Base-by-base conservation (phyloP, 2,329 filamentous ascomycete genomes). In the Colletotrichum sp. region DNA sequence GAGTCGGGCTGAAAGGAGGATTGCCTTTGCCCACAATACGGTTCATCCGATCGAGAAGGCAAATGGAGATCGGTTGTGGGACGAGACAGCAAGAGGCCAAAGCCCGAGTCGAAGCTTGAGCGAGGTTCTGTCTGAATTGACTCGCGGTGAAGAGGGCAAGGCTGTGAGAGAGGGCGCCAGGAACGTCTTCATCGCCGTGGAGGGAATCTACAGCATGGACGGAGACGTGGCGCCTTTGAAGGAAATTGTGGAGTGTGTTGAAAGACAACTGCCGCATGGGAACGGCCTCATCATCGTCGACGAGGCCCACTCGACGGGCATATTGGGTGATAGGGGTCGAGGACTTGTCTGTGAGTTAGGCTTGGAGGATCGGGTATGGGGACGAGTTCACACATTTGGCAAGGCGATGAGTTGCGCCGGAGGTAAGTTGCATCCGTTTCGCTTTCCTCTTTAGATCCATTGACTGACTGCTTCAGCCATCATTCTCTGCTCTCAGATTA, bases 141-240 rank as follows among this genome's bases (percentile, higher is more conserved):
- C 83, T 4, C 59, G 81, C 0, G 82, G 82, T 3, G 78, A 84
- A 0, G 78, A 82, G 7, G 82, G 85, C 18, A 73, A 70, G 0
- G 67, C 68, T 61, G 66, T 90, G 1, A 58, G 58, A 1, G 66
- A 75, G 0, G 88, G 89, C 0, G 72, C 79, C 2, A 79, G 79
- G 0, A 92, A 90, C 75, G 86, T 95, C 4, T 93, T 95, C 76
- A 81, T 95, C n/a, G 90, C 90, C 0, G 86, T 94, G 0, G 93
- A 95, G 77, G 90, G 89, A 0, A 85, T 95, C 1, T 96, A 97
- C 81, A 95, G 93, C 80, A 97, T 97, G 94, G 94, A 96, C 67
- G 94, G 94, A 0, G 93, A 96, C 76, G 83, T 94, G 21, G 90
- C 90, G 0, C 93, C 92, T 0, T 83, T 97, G 13, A 78, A 79